Base-by-base conservation (phyloP, 257 asterid species). In the Scutellaria galericulata region DNA sequence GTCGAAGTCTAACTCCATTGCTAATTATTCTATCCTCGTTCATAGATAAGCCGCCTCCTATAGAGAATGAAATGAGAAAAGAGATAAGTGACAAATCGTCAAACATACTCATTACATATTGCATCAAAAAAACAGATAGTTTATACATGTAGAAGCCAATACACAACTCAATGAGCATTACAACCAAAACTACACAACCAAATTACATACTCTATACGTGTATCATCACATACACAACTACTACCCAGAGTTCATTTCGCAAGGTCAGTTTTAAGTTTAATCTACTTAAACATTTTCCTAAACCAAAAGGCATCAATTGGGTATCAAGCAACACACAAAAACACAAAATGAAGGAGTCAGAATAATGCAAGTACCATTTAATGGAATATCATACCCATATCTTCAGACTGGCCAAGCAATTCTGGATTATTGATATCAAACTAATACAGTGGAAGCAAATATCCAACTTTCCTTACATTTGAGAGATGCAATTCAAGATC, bases 1-100 rank as follows among this genome's bases (percentile, higher is more conserved):
- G 78, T 89, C 92, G 78, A 93, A 93, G 67, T 83, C 91, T 67
- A 82, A 70, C 65, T 83, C 87, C 89, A 85, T 85, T 51, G 8
- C 46, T 66, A 15, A 66, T 77, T 81, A 79, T 53, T 68, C 66
- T 66, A 37, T 68, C 56, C 79, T 79, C 92, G 83, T 79, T 68
- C 78, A 71, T 46, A 54, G 52, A 82, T 78, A 67, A 53, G 37
- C 62, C 60, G 37, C 64, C 63, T 82, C 81, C 90, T 85, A 50
- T 7, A 44, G 18, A 45, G 7, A 75, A 71, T 10, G 69, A 76
- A 72, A 67, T 13, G 66, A 64, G 42, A 56, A 42, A 64, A 59
- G 27, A 55, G 18, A 70, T 77, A 18, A 78, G 42, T 63, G 35
- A 62, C 13, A 9, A 37, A 2, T 13, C 39, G 39, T 2, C 20